Conservation (phyloP, 345 rosid genomes). For the Leavenworthia alabamica region DNA sequence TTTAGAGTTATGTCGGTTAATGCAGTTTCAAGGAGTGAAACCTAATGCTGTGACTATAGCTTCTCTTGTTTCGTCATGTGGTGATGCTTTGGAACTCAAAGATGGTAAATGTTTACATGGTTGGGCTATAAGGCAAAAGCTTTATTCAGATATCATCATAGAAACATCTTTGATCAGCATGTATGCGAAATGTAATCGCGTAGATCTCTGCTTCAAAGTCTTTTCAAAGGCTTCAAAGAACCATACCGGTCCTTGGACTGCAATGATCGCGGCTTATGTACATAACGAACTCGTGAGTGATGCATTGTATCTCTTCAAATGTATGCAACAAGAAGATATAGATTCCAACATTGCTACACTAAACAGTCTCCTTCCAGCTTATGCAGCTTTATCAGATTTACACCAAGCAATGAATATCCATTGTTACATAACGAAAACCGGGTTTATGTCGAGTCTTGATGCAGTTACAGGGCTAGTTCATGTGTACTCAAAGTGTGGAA, state of each 20-base stretch:
- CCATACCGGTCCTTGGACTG: conserved; percentile 66
- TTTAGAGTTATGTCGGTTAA: conserved; percentile 38
- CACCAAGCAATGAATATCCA: conserved; percentile 46
- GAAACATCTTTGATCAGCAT: conserved; percentile 81
- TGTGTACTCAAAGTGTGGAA: conserved; percentile 58
- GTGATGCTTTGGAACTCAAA: conserved; percentile 39
- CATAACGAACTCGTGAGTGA: conserved; percentile 40
- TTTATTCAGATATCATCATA: conserved; percentile 38
- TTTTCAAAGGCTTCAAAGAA: conserved; percentile 43
- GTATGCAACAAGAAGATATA: conserved; percentile 43
- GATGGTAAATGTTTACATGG: conserved; percentile 66
- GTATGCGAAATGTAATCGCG: conserved; percentile 66
- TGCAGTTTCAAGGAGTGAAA: conserved; percentile 45
- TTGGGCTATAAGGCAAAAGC: conserved; percentile 55
- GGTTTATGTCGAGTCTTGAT: conserved; percentile 44
- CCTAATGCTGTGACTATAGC: conserved; percentile 60
- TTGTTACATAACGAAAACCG: conserved; percentile 41
- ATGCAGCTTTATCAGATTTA: conserved; percentile 47
- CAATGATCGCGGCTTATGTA: conserved; percentile 54
- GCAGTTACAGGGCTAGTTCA: conserved; percentile 52
- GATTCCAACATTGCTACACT: conserved; percentile 46
- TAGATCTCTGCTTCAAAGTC: conserved; percentile 50
- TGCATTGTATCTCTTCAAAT: conserved; percentile 44
- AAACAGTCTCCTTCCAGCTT: conserved; percentile 62
- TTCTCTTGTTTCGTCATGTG: conserved; percentile 64